Evolutionary conservation across 352 stramenopile genomes (phyloP).

Genomic region (Phytophthora vignae): DNA sequence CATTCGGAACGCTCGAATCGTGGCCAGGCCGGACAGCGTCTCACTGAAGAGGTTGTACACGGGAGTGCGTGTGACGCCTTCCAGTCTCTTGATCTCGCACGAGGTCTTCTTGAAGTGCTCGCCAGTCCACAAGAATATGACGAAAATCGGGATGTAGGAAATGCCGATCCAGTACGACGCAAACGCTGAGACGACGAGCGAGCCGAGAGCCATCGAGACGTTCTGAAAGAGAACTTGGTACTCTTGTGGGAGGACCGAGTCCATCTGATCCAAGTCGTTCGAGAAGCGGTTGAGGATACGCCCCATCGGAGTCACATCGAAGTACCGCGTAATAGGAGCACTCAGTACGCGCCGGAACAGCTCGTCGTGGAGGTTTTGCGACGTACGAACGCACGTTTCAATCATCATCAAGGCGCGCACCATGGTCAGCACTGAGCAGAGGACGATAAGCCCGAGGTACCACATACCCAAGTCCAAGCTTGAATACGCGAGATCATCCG

Average conservation of each 20-base stretch:
- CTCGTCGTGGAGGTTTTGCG: constrained; percentile 55
- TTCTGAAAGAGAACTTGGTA: constrained; percentile 54
- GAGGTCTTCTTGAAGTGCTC: constrained; percentile 90
- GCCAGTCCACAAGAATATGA: constrained; percentile 59
- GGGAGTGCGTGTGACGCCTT: constrained; percentile 86
- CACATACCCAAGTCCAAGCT: constrained; percentile 39
- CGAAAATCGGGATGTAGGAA: constrained; percentile 64
- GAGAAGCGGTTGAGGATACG: constrained; percentile 71
- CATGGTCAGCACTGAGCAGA: constrained; percentile 35
- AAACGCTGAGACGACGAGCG: constrained; percentile 47
- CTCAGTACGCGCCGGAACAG: constrained; percentile 54
- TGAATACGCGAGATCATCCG: constrained; percentile 45
- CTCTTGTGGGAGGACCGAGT: constrained; percentile 46
- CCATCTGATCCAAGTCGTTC: constrained; percentile 63
- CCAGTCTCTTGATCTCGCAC: constrained; percentile 93
- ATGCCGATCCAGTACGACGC: constrained; percentile 51
- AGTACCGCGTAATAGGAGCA: constrained; percentile 62
- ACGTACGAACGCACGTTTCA: constrained; percentile 45
- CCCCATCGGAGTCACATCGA: constrained; percentile 66
- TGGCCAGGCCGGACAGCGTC: constrained; percentile 91
- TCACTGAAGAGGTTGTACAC: constrained; percentile 94
- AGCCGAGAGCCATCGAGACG: constrained; percentile 37
- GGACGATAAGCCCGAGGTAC: constrained; percentile 50
- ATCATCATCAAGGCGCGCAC: constrained; percentile 46
- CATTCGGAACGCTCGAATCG: constrained; percentile 86